These are phyloP conservation scores for Erigeron philadelphicus DNA, from an alignment of 140 eudicot genomes.

Conservation along the genomic window DNA sequence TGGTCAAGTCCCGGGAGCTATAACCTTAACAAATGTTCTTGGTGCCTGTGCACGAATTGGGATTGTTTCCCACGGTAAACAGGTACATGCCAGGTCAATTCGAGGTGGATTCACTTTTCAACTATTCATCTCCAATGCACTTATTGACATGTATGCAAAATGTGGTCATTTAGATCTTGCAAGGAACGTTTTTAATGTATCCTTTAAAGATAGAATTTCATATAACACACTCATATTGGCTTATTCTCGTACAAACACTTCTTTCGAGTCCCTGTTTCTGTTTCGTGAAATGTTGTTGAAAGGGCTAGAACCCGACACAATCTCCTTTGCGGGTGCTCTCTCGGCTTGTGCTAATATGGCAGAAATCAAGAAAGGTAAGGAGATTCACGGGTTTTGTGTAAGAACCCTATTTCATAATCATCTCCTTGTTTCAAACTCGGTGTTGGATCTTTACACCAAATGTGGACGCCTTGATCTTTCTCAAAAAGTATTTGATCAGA, in stretches of 20 bases:
- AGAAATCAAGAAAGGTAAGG: conserved; percentile 49
- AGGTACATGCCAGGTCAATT: conserved; percentile 23
- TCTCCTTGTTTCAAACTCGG: conserved; percentile 27
- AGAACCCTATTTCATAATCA: neutral
- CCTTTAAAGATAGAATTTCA: conserved; percentile 49
- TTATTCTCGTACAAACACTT: conserved; percentile 45
- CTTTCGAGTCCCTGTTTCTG: conserved; percentile 40
- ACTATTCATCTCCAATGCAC: conserved; percentile 51
- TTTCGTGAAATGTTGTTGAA: conserved; percentile 46
- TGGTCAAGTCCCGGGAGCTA: conserved; percentile 40
- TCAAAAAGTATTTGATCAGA: conserved; percentile 16
- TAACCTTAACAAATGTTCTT: conserved; percentile 58
- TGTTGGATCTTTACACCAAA: conserved; percentile 32
- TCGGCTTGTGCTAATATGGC: conserved; percentile 65
- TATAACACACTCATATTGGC: conserved; percentile 65
- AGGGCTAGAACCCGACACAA: conserved; percentile 43
- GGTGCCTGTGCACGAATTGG: conserved; percentile 60
- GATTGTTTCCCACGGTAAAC: conserved; percentile 15
- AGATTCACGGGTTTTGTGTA: conserved; percentile 32
- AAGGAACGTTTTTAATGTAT: conserved; percentile 37
- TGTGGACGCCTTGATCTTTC: conserved; percentile 30
- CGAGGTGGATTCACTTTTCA: conserved; percentile 13
- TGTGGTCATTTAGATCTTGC: conserved; percentile 53
- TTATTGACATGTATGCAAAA: conserved; percentile 73
- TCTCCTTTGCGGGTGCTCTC: conserved; percentile 51